Evolutionary conservation across 169 alveolate genomes (phyloP).

Genomic region (Eimeria maxima): DNA sequence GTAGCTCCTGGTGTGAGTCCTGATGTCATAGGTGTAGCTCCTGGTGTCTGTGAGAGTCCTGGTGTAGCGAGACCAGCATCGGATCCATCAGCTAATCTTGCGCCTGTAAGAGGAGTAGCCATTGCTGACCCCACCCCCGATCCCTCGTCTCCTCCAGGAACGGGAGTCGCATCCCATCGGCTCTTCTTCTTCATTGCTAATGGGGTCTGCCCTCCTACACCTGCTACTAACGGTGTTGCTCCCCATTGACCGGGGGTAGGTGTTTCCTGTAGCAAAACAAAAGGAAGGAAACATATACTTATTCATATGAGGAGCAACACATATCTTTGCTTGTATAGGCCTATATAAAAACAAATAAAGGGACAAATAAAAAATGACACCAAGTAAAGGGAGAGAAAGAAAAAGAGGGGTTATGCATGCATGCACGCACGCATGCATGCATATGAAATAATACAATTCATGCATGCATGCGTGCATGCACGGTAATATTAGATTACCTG

Average conservation of each 20-base stretch:
- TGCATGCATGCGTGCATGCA: constrained; percentile 20
- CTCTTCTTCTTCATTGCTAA: constrained; percentile 71
- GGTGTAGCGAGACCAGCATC: constrained; percentile 76
- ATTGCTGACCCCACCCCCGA: constrained; percentile 72
- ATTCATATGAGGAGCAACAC: background rate
- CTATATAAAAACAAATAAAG: no score
- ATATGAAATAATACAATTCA: background rate
- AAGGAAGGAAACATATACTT: background rate
- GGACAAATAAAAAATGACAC: no score
- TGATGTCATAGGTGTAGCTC: constrained; percentile 84
- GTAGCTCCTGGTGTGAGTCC: constrained; percentile 90
- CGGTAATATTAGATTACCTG: constrained; percentile 23
- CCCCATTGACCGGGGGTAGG: constrained; percentile 87
- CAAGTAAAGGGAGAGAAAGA: no score
- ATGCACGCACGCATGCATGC: background rate
- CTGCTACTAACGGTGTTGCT: constrained; percentile 83
- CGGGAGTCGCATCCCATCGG: constrained; percentile 86
- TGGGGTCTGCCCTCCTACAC: constrained; percentile 72
- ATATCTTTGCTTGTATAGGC: no score
- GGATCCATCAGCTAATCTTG: constrained; percentile 78
- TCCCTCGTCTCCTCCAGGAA: constrained; percentile 73
- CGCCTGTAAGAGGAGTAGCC: constrained; percentile 76
- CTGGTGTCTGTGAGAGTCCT: constrained; percentile 68
- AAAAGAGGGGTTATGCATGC: background rate
- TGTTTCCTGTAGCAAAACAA: constrained; percentile 71